Evolutionary conservation across 139 green algal species (phyloP).

Genomic region (Picochlorum sp.): DNA sequence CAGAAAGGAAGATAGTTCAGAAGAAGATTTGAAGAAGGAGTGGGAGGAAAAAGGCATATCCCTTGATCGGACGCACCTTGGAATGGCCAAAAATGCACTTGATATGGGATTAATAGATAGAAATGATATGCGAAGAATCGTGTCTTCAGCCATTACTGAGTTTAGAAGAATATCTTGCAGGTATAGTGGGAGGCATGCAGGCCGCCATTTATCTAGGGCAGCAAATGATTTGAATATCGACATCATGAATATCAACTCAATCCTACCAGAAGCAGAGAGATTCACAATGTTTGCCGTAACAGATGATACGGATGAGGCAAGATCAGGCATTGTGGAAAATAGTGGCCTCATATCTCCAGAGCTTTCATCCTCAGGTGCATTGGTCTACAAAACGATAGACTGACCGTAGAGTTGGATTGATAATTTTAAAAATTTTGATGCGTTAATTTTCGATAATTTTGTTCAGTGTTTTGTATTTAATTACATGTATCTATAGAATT

Average conservation of each 20-base stretch:
- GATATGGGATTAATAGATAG: slow-evolving; percentile 26
- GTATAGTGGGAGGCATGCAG: slow-evolving; percentile 12
- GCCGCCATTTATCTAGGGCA: slow-evolving; percentile 15
- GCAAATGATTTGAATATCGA: slow-evolving; percentile 28
- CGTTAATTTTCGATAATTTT: no score
- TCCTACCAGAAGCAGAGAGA: slow-evolving; percentile 15
- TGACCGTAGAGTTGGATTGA: no score
- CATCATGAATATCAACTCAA: slow-evolving; percentile 24
- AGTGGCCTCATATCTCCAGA: no score
- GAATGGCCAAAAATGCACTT: slow-evolving; percentile 26
- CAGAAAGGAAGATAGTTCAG: background rate
- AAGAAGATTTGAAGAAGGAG: slow-evolving; percentile 9
- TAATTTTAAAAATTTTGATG: no score
- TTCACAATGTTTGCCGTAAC: no score
- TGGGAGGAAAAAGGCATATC: slow-evolving; percentile 31
- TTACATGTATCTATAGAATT: no score
- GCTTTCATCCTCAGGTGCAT: no score
- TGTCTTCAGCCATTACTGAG: slow-evolving; percentile 8
- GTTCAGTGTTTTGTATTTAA: no score
- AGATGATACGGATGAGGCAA: no score
- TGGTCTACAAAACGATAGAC: no score
- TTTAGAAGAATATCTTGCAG: slow-evolving; percentile 16
- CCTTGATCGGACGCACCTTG: slow-evolving; percentile 31
- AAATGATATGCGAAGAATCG: slow-evolving; percentile 19
- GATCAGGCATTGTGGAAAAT: no score